phyloP scores from a whole-genome alignment of 768 basidiomycete species.

The Collybiopsis luxurians region DNA sequence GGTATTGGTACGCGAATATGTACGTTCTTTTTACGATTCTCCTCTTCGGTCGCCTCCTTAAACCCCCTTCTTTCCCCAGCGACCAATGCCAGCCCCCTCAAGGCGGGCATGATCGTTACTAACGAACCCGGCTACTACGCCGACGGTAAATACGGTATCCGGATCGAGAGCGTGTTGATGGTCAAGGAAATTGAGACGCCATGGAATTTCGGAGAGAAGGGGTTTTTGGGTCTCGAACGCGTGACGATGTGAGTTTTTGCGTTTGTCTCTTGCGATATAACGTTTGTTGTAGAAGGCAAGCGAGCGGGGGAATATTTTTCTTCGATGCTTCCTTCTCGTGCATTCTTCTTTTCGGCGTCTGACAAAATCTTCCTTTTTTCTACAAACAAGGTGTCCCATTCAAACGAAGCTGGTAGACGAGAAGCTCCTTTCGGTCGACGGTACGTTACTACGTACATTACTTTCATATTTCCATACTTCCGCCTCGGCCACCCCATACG shows the following conservation, averaged over 20 bases:
- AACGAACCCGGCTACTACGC: slow-evolving; percentile 95
- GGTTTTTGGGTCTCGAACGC: slow-evolving; percentile 81
- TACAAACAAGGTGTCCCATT: slow-evolving; percentile 69
- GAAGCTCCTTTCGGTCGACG: slow-evolving; percentile 51
- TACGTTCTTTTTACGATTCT: slow-evolving; percentile 8
- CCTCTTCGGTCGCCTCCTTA: not conserved
- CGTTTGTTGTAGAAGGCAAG: not conserved
- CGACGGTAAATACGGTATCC: slow-evolving; percentile 88
- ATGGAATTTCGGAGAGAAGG: slow-evolving; percentile 80
- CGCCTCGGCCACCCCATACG: too few species aligned
- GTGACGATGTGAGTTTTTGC: slow-evolving; percentile 78
- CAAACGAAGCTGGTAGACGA: slow-evolving; percentile 78
- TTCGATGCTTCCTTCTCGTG: not conserved
- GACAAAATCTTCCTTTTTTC: slow-evolving; percentile 5
- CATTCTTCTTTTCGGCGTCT: not conserved
- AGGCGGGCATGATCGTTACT: slow-evolving; percentile 86
- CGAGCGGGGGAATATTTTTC: not conserved
- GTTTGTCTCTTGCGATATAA: too few species aligned
- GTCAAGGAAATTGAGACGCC: slow-evolving; percentile 69
- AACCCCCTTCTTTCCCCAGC: slow-evolving; percentile 27
- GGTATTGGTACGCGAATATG: slow-evolving; percentile 47
- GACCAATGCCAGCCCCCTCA: slow-evolving; percentile 69
- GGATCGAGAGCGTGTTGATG: slow-evolving; percentile 88
- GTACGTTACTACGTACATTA: slow-evolving; percentile 1
- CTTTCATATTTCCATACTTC: not conserved